These are phyloP conservation scores for Roridomyces roridus DNA, from an alignment of 768 basidiomycete genomes.

Conservation along the genomic window DNA sequence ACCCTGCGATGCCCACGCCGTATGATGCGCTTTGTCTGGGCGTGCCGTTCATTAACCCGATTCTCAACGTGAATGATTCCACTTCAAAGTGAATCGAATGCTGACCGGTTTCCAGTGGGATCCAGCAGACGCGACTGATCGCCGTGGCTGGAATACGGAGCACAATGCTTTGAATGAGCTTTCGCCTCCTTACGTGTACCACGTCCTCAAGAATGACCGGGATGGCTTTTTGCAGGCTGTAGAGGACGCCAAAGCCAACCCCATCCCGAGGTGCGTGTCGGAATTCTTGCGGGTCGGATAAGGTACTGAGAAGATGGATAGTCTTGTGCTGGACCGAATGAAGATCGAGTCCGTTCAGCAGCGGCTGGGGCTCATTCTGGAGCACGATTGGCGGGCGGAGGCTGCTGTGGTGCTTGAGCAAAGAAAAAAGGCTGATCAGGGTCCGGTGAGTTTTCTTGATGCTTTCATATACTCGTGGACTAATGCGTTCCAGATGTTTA, in stretches of 20 bases:
- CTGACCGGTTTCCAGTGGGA: constrained; percentile 34
- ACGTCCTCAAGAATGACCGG: constrained; percentile 35
- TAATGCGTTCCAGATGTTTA: too few relatives aligned
- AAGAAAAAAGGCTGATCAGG: too few relatives aligned
- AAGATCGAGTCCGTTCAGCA: constrained; percentile 25
- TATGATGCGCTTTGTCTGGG: constrained; percentile 42
- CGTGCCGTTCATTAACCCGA: constrained; percentile 44
- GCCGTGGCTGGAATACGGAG: constrained; percentile 36
- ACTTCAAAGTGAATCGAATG: neutral
- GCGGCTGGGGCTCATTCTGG: constrained; percentile 31
- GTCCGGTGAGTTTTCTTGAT: too few relatives aligned
- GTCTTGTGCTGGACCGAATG: constrained; percentile 40
- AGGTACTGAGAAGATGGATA: neutral
- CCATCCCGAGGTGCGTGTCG: constrained; percentile 34
- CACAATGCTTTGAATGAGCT: constrained; percentile 35
- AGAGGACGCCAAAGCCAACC: constrained; percentile 31
- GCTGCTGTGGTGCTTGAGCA: constrained; percentile 16
- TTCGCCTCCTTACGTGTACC: constrained; percentile 41
- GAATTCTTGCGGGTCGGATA: neutral
- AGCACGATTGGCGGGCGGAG: constrained; percentile 35
- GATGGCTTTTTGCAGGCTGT: constrained; percentile 37
- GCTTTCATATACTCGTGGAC: too few relatives aligned
- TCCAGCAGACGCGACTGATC: constrained; percentile 30
- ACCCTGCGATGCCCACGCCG: constrained; percentile 29
- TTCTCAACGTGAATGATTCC: constrained; percentile 18